Evolutionary conservation across 1,139 yeast species (phyloP).

Genomic region (Suhomyces yuchorum): DNA sequence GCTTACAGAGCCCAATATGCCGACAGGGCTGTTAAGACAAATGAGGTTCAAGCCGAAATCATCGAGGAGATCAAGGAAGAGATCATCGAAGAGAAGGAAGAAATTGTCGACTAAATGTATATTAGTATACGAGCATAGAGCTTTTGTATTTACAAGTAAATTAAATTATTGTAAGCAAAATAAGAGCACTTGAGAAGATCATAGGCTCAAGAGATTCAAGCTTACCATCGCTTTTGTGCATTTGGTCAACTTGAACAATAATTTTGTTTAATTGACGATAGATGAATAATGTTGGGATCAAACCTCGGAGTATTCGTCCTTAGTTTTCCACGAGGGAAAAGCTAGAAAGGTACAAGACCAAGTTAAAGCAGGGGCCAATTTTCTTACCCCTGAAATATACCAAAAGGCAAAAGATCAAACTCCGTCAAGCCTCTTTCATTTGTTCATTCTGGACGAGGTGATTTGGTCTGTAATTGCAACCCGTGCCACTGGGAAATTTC

Average conservation of each 20-base stretch:
- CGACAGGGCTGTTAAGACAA: constrained; percentile 49
- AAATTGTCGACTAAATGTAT: constrained; percentile 57
- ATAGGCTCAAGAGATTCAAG: too few species aligned
- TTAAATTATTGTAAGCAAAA: not conserved
- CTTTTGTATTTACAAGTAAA: not conserved
- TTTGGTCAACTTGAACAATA: too few species aligned
- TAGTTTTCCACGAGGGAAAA: too few species aligned
- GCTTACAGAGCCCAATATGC: constrained; percentile 68
- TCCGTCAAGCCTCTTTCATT: too few species aligned
- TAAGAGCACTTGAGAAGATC: not conserved
- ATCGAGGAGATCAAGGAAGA: constrained; percentile 69
- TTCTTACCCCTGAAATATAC: too few species aligned
- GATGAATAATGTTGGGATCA: too few species aligned
- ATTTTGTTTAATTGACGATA: too few species aligned
- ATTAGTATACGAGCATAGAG: constrained; percentile 10
- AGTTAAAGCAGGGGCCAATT: too few species aligned
- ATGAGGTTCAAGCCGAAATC: constrained; percentile 61
- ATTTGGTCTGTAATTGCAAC: constrained; percentile 74
- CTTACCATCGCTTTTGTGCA: too few species aligned
- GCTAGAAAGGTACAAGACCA: too few species aligned
- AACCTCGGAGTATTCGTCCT: too few species aligned
- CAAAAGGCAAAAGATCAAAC: too few species aligned
- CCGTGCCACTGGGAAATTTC: constrained; percentile 97
- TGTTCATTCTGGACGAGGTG: constrained; percentile 2
- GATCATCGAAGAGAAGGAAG: constrained; percentile 79